Base-by-base conservation (phyloP, 2,329 filamentous ascomycete genomes). In the Leptographium flavum region DNA sequence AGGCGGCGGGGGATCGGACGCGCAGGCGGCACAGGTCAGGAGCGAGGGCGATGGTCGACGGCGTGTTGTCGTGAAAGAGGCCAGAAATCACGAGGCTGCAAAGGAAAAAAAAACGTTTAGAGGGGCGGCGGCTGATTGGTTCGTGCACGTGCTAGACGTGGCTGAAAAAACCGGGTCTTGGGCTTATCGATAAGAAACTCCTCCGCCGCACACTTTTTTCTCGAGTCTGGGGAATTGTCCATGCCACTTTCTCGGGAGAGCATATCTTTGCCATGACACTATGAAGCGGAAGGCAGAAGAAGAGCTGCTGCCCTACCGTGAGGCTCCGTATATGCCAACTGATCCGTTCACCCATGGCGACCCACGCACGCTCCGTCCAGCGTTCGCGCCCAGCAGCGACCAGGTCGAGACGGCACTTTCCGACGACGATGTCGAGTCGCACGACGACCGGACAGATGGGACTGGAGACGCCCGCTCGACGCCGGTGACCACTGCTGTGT, bases 281-380 rank as follows among this genome's bases (percentile, higher is more conserved):
- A 3, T 52, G 52, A 52, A 53, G 37, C 45, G 52, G 40, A 50
- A 51, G 39, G 49, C 49, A 8, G 28, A 42, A n/a, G 49, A 49
- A 2, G 50, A 47, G 10, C 25, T 53, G 33, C 4, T 35, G 3
- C 36, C 39, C 2, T 42, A 47, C 21, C 23, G 47, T 23, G 27
- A 32, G 21, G 13, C 28, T 1, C 43, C 39, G 5, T 10, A 13
- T 8, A 5, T 15, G 2, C 22, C 13, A 8, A 30, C 21, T 2
- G 28, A 23, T 2, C 13, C 21, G n/a, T n/a, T n/a, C n/a, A n/a
- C n/a, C n/a, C n/a, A n/a, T n/a, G n/a, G n/a, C n/a, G n/a, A n/a
- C n/a, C n/a, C n/a, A n/a, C n/a, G n/a, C n/a, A n/a, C n/a, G n/a
- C n/a, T n/a, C n/a, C n/a, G n/a, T n/a, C 5, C 13, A 28, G 32